Conservation (phyloP, 2,329 filamentous ascomycete genomes). For the Trichoderma atrobrunneum region DNA sequence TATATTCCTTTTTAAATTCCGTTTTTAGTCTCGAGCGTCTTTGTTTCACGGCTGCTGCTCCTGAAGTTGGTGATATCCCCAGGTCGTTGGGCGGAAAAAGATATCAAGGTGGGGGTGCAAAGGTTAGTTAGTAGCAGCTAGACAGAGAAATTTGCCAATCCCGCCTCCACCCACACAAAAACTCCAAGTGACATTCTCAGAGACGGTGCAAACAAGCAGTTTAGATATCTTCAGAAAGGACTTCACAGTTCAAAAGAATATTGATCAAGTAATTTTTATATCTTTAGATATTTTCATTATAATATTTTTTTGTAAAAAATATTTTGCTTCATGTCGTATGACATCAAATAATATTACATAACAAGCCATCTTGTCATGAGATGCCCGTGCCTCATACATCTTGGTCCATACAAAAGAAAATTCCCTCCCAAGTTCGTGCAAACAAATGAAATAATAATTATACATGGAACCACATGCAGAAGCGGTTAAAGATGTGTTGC, state of each 20-base stretch:
- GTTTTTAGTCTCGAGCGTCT: not conserved
- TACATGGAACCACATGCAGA: not conserved
- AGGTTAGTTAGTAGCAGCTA: not conserved
- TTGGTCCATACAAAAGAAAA: not conserved
- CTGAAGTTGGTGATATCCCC: not conserved
- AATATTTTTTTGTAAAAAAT: not conserved
- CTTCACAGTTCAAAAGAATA: not conserved
- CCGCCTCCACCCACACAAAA: constrained; percentile 5
- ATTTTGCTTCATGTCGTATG: not conserved
- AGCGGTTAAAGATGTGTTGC: not conserved
- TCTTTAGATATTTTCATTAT: not conserved
- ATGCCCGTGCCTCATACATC: constrained; percentile 9
- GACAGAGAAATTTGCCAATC: not conserved
- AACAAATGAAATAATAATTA: constrained; percentile 6
- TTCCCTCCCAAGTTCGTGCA: not conserved
- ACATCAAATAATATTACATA: not conserved
- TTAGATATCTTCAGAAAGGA: not conserved
- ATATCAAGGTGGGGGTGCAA: not conserved
- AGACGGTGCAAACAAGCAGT: not conserved
- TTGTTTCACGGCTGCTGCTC: not conserved
- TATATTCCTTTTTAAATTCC: not conserved
- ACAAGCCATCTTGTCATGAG: constrained; percentile 12
- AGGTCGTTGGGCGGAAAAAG: not conserved
- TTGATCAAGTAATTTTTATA: not conserved
- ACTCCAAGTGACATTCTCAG: not conserved